Base-by-base conservation (phyloP, 1,284 basidiomycete species). In the Cutaneotrichosporon sp. region DNA sequence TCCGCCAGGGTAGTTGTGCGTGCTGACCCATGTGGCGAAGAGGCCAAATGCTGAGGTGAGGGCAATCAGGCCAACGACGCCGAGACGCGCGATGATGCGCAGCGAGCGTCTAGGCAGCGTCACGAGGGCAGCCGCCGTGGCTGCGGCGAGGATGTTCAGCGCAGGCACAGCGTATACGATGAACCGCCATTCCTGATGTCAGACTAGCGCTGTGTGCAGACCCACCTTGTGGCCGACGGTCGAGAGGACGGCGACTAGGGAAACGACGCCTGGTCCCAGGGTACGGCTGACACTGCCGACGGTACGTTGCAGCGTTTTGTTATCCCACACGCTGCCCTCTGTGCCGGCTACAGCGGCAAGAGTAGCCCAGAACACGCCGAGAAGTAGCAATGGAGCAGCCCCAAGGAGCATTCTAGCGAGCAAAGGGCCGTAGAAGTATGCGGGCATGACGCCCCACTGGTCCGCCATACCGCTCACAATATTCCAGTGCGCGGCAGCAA, bases 1-100 rank as follows among this genome's bases (percentile, higher is more conserved):
- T 1, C 94, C 94, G 2, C 94, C 94, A 0, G 94, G 92, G 67
- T 98, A 97, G 73, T 97, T 98, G 49, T 72, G 70, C 38, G 80
- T 78, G 4, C 88, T 90, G 1, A 86, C 77, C 35, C 73, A 72
- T 0, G 83, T 81, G 4, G 82, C 77, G 17, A 86, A 60, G 12
- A 71, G 55, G 0, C 86, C 87, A 8, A 78, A 68, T 0, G 76
- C 46, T 2, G 80, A 51, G 60, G 90, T 90, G 14, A 60, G 18
- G 38, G 70, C 63, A 0, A 74, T 55, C 2, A 90, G 58, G 8
- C 77, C 79, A 1, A 78, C 55, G 1, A 83, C 72, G 10, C 68
- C 68, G 0, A 77, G 58, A 3, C 68, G 57, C 30, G 51, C 40
- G 10, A 59, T 0, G 9, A 40, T 17, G 10, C 54, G 54, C 3